These are phyloP conservation scores for Crepidotus sp. DNA, from an alignment of 1,284 basidiomycete genomes.

Conservation along the genomic window DNA sequence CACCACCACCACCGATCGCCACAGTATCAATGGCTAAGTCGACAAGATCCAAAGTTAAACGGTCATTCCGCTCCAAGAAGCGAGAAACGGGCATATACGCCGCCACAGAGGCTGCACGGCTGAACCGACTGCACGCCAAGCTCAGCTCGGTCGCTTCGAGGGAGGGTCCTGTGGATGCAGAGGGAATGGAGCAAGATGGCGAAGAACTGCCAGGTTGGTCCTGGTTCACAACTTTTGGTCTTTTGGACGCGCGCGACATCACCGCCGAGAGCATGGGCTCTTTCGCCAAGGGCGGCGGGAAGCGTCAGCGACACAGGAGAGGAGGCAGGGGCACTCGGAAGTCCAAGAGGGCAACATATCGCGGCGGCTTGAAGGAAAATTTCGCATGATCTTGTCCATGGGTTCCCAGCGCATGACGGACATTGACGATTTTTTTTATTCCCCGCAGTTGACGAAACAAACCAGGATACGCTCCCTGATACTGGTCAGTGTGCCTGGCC, in stretches of 20 bases:
- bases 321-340: conserved; percentile 2
- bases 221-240: conserved; percentile 47
- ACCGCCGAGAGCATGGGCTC: conserved; percentile 38
- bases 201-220: conserved; percentile 56
- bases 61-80: conserved; percentile 78
- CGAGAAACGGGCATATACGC: conserved; percentile 79
- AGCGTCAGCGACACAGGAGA: conserved; percentile 8
- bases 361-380: conserved; percentile 16
- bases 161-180: conserved; percentile 29
- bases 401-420: conserved; percentile 11
- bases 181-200: conserved; percentile 27
- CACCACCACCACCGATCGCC: neutral
- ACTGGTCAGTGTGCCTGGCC: conserved; percentile 21
- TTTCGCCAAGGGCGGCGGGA: conserved; percentile 19
- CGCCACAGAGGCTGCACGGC: conserved; percentile 75
- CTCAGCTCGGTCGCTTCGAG: conserved; percentile 45
- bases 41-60: conserved; percentile 82
- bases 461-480: conserved; percentile 13
- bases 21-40: conserved; percentile 80
- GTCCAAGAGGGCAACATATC: neutral
- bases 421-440: conserved; percentile 25
- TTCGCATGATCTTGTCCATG: conserved; percentile 3
- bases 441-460: conserved; percentile 27
- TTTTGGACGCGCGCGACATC: conserved; percentile 48
- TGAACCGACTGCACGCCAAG: conserved; percentile 69